These are phyloP conservation scores for Prunella vulgaris DNA, from an alignment of 257 asterid genomes.

Conservation along the genomic window DNA sequence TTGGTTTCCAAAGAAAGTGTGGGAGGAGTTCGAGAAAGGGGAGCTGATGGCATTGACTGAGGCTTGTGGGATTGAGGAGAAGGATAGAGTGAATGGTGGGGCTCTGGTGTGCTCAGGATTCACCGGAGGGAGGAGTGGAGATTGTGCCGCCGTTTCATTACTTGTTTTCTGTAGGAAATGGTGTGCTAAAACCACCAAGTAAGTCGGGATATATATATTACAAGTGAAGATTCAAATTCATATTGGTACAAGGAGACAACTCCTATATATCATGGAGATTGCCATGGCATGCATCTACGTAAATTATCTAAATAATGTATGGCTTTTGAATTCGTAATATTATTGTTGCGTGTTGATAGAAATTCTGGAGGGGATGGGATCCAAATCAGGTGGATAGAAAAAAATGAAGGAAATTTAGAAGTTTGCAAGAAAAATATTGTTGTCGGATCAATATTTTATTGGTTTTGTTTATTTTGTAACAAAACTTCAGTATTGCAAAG, in stretches of 20 bases:
- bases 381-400: neutral
- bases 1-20: constrained; percentile 36
- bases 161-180: constrained; percentile 23
- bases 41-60: neutral
- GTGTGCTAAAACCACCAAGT: too few relatives aligned
- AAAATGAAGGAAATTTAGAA: neutral
- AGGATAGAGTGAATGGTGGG: constrained; percentile 30
- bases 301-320: too few relatives aligned
- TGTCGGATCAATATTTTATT: too few relatives aligned
- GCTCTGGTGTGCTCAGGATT: constrained; percentile 39
- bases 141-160: constrained; percentile 34
- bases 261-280: too few relatives aligned
- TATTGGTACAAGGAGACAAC: too few relatives aligned
- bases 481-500: too few relatives aligned
- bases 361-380: neutral
- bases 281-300: too few relatives aligned
- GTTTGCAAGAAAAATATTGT: too few relatives aligned
- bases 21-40: constrained; percentile 26
- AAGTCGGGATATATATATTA: too few relatives aligned
- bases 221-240: too few relatives aligned
- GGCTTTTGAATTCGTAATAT: too few relatives aligned
- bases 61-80: constrained; percentile 26
- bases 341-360: neutral
- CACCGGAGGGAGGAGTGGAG: constrained; percentile 41
- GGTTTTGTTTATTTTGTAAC: too few relatives aligned